Evolutionary conservation across 192 early-diverging fungal genomes (phyloP).

Genomic region (Coemansia sp.): DNA sequence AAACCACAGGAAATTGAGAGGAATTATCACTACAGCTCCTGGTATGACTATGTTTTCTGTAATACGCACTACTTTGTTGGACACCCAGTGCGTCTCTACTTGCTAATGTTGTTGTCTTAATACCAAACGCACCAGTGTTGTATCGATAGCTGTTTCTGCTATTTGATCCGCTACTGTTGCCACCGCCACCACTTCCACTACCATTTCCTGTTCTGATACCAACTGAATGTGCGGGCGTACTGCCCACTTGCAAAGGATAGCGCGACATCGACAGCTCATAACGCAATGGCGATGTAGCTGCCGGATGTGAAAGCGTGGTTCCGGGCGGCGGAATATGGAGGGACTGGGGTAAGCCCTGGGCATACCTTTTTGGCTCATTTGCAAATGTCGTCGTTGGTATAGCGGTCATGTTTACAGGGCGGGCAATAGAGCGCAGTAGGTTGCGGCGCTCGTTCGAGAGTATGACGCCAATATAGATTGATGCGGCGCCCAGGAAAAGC

Average conservation of each 20-base stretch:
- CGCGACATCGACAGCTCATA: background rate
- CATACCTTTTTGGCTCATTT: background rate
- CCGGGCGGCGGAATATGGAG: background rate
- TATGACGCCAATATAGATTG: constrained; percentile 32
- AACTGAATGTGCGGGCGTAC: background rate
- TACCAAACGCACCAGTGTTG: background rate
- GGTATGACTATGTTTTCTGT: background rate
- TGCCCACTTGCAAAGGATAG: background rate
- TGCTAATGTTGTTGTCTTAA: constrained; percentile 15
- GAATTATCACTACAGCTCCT: constrained; percentile 1
- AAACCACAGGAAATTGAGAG: background rate
- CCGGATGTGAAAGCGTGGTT: background rate
- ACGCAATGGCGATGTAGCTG: background rate
- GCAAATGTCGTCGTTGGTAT: background rate
- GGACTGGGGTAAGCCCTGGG: background rate
- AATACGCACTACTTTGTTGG: background rate
- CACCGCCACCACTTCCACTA: background rate
- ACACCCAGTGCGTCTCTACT: constrained; percentile 21
- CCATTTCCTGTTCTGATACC: background rate
- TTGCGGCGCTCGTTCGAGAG: constrained; percentile 43
- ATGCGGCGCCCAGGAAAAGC: constrained; percentile 32
- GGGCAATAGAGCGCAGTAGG: constrained; percentile 22
- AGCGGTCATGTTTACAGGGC: background rate
- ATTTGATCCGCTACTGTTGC: background rate
- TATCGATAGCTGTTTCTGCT: background rate